A percentile compares a stretch with the other conserved stretches of the same genome.
Evolutionary conservation across 768 basidiomycete genomes (phyloP).

Genomic region (Mycena pura): DNA sequence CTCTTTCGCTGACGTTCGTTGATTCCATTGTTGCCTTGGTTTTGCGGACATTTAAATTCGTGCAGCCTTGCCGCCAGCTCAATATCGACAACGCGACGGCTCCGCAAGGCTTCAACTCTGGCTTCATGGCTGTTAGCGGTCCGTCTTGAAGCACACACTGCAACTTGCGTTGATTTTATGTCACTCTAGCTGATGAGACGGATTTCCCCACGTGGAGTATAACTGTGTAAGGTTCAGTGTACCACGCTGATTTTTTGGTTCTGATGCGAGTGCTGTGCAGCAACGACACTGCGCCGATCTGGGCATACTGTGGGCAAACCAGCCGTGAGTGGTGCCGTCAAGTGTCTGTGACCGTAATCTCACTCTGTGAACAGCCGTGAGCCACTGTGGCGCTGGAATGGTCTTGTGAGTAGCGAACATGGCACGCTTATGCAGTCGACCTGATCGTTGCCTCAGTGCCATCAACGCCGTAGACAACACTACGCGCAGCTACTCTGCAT

Average conservation of each 20-base stretch:
- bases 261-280: not conserved
- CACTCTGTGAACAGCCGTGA: constrained; percentile 32
- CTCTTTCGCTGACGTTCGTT: constrained; percentile 60
- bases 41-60: not conserved
- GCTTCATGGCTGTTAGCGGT: constrained; percentile 46
- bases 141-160: no score
- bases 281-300: constrained; percentile 18
- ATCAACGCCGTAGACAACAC: constrained; percentile 63
- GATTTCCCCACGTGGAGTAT: constrained; percentile 3
- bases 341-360: not conserved
- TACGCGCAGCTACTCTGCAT: constrained; percentile 59
- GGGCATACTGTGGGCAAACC: constrained; percentile 30
- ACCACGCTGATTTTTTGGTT: not conserved
- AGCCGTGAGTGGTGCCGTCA: not conserved
- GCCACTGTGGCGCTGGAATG: constrained; percentile 62
- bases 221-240: not conserved
- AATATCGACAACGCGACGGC: constrained; percentile 46
- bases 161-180: no score
- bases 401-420: constrained; percentile 48
- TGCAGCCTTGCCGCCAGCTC: constrained; percentile 41
- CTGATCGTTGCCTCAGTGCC: constrained; percentile 39
- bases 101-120: constrained; percentile 62
- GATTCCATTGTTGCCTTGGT: not conserved
- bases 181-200: not conserved
- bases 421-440: no score